Conservation (phyloP, 163 green algal species). For the Volvox carteri region DNA sequence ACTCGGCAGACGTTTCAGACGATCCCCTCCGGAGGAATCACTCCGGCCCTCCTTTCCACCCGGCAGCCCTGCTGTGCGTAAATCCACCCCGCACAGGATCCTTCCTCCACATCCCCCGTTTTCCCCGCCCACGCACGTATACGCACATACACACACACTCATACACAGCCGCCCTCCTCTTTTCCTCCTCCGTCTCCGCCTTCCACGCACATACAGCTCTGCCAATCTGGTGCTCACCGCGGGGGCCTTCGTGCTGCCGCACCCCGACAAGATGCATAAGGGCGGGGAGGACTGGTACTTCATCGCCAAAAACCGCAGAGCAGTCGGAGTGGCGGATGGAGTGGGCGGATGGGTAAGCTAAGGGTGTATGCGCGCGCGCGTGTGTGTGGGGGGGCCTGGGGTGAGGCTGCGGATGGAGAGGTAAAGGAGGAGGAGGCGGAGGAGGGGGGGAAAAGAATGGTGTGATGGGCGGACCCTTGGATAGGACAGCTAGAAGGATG, state of each 20-base stretch:
- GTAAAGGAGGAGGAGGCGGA: background rate
- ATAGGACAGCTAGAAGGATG: too few relatives aligned
- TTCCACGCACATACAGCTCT: background rate
- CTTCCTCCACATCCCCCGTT: too few relatives aligned
- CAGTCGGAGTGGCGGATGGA: constrained; percentile 96
- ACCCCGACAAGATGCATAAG: constrained; percentile 94
- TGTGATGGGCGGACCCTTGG: too few relatives aligned
- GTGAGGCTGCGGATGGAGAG: too few relatives aligned
- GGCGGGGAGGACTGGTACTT: constrained; percentile 98
- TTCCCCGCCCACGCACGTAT: background rate
- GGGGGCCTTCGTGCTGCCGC: constrained; percentile 90
- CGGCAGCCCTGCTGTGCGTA: too few relatives aligned
- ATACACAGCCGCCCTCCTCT: background rate
- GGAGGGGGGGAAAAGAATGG: background rate
- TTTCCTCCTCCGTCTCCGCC: background rate
- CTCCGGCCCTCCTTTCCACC: too few relatives aligned
- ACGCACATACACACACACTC: background rate
- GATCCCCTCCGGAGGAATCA: too few relatives aligned
- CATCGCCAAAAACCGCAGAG: constrained; percentile 78
- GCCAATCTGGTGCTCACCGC: background rate
- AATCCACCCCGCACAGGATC: too few relatives aligned
- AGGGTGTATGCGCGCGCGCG: too few relatives aligned
- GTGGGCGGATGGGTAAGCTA: constrained; percentile 96
- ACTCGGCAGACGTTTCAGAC: too few relatives aligned
- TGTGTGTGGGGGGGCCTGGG: background rate